A percentile compares a stretch with the other conserved stretches of the same genome.
phyloP scores from a whole-genome alignment of 768 basidiomycete genomes.

The Suillus clintonianus region DNA sequence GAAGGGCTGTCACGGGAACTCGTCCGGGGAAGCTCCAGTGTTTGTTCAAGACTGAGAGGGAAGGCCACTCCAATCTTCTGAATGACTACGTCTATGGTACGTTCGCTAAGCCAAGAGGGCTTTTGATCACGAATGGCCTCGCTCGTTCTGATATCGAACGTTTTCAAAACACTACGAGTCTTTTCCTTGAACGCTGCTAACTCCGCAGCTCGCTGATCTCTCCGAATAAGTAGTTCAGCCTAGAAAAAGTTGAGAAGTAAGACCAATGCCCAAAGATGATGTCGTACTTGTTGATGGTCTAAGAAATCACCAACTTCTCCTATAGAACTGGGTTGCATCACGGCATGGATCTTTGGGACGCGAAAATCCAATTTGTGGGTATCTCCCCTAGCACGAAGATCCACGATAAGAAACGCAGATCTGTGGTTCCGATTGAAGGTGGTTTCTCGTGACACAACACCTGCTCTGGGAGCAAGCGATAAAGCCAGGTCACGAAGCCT shows the following conservation, averaged over 20 bases:
- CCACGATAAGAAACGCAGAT: conserved; percentile 84
- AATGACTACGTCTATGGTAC: conserved; percentile 55
- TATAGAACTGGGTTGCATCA: conserved; percentile 93
- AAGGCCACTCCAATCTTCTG: conserved; percentile 87
- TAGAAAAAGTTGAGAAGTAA: conserved; percentile 33
- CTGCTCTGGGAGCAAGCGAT: conserved; percentile 72
- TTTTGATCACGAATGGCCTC: conserved; percentile 16
- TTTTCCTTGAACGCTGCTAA: conserved; percentile 84
- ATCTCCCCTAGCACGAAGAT: conserved; percentile 54
- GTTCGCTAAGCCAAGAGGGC: conserved; percentile 56
- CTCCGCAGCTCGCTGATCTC: conserved; percentile 76
- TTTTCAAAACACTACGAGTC: conserved; percentile 68
- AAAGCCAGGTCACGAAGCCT: conserved; percentile 74
- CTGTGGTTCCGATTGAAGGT: conserved; percentile 60
- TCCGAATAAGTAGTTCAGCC: conserved; percentile 73
- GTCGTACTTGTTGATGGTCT: conserved; percentile 76
- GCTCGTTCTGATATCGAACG: conserved; percentile 66
- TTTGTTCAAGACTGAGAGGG: conserved; percentile 68
- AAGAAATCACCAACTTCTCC: conserved; percentile 88
- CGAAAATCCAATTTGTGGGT: conserved; percentile 47
- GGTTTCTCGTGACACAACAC: conserved; percentile 33
- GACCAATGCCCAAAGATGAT: background rate
- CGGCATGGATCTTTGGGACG: conserved; percentile 82
- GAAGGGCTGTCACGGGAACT: conserved; percentile 42
- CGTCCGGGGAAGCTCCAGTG: conserved; percentile 49